Evolutionary conservation across 2,329 filamentous ascomycete genomes (phyloP).

Genomic region (Cladosporium halotolerans): DNA sequence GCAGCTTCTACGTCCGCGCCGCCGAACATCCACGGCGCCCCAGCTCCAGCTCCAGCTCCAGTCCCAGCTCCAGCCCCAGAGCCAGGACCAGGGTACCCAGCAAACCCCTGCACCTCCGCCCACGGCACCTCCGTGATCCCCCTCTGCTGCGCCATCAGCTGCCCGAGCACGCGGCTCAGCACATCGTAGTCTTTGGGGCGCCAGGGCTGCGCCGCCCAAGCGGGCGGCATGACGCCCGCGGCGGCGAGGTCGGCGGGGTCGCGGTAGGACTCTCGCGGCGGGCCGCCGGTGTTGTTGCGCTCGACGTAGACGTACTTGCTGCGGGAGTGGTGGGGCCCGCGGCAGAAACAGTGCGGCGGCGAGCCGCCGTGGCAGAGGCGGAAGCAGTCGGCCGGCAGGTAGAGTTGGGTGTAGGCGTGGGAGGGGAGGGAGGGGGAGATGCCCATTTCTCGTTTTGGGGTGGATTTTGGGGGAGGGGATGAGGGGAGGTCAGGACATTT

Average conservation of each 20-base stretch:
- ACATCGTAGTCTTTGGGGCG: conserved; percentile 23
- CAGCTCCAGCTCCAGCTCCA: background rate
- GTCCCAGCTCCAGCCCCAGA: background rate
- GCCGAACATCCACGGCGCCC: background rate
- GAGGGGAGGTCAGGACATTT: background rate
- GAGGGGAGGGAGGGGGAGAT: conserved; percentile 18
- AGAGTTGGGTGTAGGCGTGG: conserved; percentile 16
- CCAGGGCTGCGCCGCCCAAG: conserved; percentile 18
- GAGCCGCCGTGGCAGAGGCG: conserved; percentile 15
- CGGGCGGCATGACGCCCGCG: conserved; percentile 5
- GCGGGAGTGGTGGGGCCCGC: conserved; percentile 12
- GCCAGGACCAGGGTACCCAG: background rate
- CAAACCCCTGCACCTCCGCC: background rate
- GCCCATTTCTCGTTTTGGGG: conserved; percentile 18
- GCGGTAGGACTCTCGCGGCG: conserved; percentile 16
- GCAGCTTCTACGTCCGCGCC: conserved; percentile 7
- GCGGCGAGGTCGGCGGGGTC: conserved; percentile 20
- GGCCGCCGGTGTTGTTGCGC: conserved; percentile 16
- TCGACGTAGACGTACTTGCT: conserved; percentile 24
- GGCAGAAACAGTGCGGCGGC: conserved; percentile 19
- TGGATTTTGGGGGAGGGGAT: background rate
- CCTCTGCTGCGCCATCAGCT: conserved; percentile 17
- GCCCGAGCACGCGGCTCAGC: conserved; percentile 20
- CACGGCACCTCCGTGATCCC: conserved; percentile 11
- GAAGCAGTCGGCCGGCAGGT: conserved; percentile 22